Evolutionary conservation across 2,329 filamentous ascomycete genomes (phyloP).

Genomic region (Xylaria sp.): DNA sequence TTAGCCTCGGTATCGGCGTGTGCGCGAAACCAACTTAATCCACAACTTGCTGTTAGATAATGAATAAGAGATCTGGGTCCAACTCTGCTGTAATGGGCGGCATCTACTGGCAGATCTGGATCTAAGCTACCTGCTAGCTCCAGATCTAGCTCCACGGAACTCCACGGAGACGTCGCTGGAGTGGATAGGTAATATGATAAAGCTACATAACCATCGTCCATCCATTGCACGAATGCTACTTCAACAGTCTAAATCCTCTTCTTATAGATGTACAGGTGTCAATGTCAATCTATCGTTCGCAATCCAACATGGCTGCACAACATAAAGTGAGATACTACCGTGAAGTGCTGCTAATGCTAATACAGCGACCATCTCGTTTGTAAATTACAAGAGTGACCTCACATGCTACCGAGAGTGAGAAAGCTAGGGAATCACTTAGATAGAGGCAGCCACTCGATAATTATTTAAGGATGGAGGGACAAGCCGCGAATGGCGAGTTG

Average conservation of each 20-base stretch:
- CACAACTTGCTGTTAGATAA: no score
- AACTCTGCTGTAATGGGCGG: no score
- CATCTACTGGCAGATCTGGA: background rate
- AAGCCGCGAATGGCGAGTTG: background rate
- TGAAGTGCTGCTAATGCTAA: no score
- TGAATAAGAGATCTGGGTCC: background rate
- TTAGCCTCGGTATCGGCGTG: background rate
- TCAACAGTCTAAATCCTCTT: background rate
- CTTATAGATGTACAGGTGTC: background rate
- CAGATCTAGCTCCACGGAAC: background rate
- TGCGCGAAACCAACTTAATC: background rate
- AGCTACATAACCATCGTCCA: background rate
- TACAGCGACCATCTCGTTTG: background rate
- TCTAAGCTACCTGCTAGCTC: background rate
- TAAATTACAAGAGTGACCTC: background rate
- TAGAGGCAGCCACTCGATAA: background rate
- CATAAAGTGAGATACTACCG: background rate
- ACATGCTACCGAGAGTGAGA: background rate
- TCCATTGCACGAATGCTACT: background rate
- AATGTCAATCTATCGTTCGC: background rate
- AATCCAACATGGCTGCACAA: background rate
- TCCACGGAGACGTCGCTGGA: background rate
- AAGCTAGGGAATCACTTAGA: background rate
- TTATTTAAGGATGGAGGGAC: background rate
- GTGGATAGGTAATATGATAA: no score